phyloP scores from a whole-genome alignment of 768 basidiomycete species.

The Flagelloscypha sp. region DNA sequence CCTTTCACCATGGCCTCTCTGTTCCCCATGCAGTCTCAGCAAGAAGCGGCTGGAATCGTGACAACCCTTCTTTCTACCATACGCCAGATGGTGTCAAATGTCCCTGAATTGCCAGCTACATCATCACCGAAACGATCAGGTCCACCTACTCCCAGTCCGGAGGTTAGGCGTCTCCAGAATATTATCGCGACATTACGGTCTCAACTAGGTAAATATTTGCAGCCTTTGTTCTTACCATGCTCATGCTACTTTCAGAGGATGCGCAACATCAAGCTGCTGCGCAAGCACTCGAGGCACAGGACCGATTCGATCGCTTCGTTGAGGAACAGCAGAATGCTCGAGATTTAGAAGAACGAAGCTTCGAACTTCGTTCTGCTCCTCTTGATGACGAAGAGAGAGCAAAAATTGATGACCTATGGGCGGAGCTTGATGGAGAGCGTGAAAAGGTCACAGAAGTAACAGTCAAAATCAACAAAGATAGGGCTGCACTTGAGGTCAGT shows the following conservation, averaged over 20 bases:
- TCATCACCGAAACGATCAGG: slow-evolving; percentile 20
- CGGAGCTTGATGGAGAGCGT: slow-evolving; percentile 59
- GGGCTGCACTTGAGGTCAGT: slow-evolving; percentile 55
- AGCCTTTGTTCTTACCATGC: slow-evolving; percentile 3
- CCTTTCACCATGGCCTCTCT: slow-evolving; percentile 38
- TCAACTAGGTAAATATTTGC: slow-evolving; percentile 45
- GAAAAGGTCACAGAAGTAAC: slow-evolving; percentile 57
- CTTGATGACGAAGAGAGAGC: slow-evolving; percentile 46
- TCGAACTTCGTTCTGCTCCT: slow-evolving; percentile 47
- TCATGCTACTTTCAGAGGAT: slow-evolving; percentile 27
- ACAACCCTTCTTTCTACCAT: slow-evolving; percentile 33
- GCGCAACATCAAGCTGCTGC: slow-evolving; percentile 37
- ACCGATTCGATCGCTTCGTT: slow-evolving; percentile 48
- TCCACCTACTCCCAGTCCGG: slow-evolving; percentile 11
- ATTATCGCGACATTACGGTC: slow-evolving; percentile 42
- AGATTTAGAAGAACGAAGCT: slow-evolving; percentile 35
- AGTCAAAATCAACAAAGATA: slow-evolving; percentile 55
- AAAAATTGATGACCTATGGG: slow-evolving; percentile 41
- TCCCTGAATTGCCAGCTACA: slow-evolving; percentile 14
- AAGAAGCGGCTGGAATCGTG: slow-evolving; percentile 42
- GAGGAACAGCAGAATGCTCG: slow-evolving; percentile 30
- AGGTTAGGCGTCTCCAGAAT: slow-evolving; percentile 36
- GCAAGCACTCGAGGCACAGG: slow-evolving; percentile 39
- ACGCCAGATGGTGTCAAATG: slow-evolving; percentile 25
- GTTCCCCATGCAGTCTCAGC: slow-evolving; percentile 46